Base-by-base conservation (phyloP, 345 rosid genomes). In the Dipteronia dyeriana region DNA sequence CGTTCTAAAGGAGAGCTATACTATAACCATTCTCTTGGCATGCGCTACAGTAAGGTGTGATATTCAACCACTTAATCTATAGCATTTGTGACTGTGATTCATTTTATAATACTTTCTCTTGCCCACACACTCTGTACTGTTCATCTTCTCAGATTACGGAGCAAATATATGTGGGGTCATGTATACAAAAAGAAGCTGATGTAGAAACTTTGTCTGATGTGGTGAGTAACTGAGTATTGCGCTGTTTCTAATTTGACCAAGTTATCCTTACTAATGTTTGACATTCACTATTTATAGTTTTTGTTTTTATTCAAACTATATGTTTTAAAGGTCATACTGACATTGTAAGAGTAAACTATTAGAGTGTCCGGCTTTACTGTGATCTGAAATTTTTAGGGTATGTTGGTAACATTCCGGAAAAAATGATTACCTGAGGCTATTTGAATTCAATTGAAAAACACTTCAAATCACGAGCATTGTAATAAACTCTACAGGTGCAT, bases 1-100 rank as follows among this genome's bases (percentile, higher is more conserved):
- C 97, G 98, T 41, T 88, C 99, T 13, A 91, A 93, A 86, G 92
- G 93, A 70, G 99, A 95, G 89, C 87, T 95, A 7, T 82, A 90
- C 49, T 95, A 95, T 83, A 88, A 91, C 75, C 98, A 93, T 83
- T 82, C 90, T 70, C 91, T 90, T 75, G 99, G 99, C 75, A 95
- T 90, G 94, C 93, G 75, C 64, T 95, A 88, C 78, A 91, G 93
- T 82, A 93, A 95, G 99, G 99, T 93, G 81, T 79, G 86, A 61
- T 51, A 7, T 74, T 59, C 45, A 56, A 56, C 68, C 49, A 23
- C 68, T 73, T 56, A 19, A 39, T 70, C 67, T 75, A 17, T 66
- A 13, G 68, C 65, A 61, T 75, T 64, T 70, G 47, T 29, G 51
- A 31, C 19, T 53, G 38, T 49, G 64, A 34, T 51, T 8, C 34